Evolutionary conservation across 129 eudicot genomes (phyloP).

Genomic region (Apium graveolens): DNA sequence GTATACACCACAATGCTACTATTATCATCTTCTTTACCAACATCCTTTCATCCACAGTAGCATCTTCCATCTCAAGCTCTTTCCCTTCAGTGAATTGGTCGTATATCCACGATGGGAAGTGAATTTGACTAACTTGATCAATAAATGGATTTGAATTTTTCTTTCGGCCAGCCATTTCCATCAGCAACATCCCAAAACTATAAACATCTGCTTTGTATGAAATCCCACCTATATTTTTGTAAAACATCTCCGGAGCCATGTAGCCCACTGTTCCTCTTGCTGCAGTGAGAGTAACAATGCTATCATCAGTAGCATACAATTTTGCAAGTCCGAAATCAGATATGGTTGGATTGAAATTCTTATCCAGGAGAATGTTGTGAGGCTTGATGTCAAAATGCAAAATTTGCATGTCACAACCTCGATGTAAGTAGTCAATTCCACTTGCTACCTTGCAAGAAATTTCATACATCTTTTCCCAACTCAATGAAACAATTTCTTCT

Average conservation of each 20-base stretch:
- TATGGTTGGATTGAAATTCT: neutral
- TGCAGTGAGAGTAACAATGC: constrained; percentile 8
- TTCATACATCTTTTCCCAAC: neutral
- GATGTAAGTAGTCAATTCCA: constrained; percentile 1
- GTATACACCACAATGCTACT: neutral
- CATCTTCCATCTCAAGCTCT: neutral
- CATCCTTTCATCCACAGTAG: neutral
- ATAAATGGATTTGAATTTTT: neutral
- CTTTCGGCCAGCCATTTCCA: constrained; percentile 1
- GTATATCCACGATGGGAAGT: constrained; percentile 1
- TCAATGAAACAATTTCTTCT: neutral
- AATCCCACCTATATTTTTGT: constrained; percentile 6
- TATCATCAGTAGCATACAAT: constrained; percentile 5
- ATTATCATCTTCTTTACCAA: neutral
- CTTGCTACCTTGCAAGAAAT: neutral
- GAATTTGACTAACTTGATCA: neutral
- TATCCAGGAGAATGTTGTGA: constrained; percentile 4
- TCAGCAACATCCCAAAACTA: constrained; percentile 3
- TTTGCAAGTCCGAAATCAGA: constrained; percentile 11
- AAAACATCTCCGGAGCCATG: neutral
- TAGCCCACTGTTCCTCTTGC: constrained; percentile 8
- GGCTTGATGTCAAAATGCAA: constrained; percentile 7
- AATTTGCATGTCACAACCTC: constrained; percentile 7
- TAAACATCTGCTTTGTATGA: constrained; percentile 12
- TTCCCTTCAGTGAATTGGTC: neutral